phyloP scores from a whole-genome alignment of 164 flowering plant genomes.

The Stephania cephalantha region DNA sequence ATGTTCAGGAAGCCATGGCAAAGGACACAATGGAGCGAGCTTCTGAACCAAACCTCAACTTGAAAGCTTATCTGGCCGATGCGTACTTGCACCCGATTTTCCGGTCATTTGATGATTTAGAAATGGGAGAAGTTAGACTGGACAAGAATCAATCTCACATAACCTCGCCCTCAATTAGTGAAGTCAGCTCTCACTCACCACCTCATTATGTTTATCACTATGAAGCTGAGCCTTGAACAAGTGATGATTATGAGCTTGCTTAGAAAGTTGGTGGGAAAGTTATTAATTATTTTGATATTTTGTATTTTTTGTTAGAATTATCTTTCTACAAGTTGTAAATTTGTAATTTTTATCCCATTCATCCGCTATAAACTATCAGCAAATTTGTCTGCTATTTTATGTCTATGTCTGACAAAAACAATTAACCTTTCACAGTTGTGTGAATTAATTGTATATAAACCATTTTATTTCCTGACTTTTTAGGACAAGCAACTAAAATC shows the following conservation, averaged over 20 bases:
- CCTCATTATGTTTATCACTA: slow-evolving; percentile 40
- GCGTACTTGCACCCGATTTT: slow-evolving; percentile 94
- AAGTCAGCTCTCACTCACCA: slow-evolving; percentile 48
- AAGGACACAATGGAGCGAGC: slow-evolving; percentile 61
- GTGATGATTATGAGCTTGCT: neutral
- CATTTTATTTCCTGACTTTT: neutral
- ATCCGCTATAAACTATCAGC: neutral
- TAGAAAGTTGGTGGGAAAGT: neutral
- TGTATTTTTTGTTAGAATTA: neutral
- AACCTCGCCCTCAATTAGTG: slow-evolving; percentile 25
- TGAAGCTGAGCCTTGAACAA: slow-evolving; percentile 19
- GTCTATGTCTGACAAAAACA: too few relatives aligned
- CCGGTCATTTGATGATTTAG: slow-evolving; percentile 62
- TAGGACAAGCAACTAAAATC: neutral
- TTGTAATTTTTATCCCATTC: neutral
- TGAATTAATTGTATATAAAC: too few relatives aligned
- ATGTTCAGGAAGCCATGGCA: slow-evolving; percentile 83
- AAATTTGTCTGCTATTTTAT: neutral
- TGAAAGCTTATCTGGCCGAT: slow-evolving; percentile 69
- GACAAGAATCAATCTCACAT: slow-evolving; percentile 48
- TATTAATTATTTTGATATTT: neutral
- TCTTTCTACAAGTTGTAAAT: neutral
- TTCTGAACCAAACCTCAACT: slow-evolving; percentile 51
- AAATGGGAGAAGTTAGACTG: slow-evolving; percentile 48
- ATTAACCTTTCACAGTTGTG: too few relatives aligned